A percentile compares a stretch with the other conserved stretches of the same genome.
Evolutionary conservation across 2,329 filamentous ascomycete species (phyloP).

Genomic region (Laburnicola sp.): DNA sequence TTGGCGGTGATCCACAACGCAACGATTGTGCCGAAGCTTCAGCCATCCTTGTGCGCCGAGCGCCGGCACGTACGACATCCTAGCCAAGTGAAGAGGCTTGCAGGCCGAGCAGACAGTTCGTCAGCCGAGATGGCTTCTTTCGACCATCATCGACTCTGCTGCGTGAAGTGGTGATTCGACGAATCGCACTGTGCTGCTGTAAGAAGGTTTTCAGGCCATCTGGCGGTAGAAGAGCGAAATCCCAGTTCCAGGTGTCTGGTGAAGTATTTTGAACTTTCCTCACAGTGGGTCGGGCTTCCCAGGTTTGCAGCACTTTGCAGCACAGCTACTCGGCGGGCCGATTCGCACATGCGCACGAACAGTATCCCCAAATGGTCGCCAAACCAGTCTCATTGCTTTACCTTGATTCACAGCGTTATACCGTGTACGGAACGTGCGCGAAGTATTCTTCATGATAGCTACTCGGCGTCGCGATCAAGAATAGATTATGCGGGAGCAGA

Average conservation of each 20-base stretch:
- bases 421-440: too few relatives aligned
- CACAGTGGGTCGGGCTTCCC: neutral
- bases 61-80: constrained; percentile 32
- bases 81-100: constrained; percentile 37
- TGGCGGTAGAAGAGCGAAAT: neutral
- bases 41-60: constrained; percentile 26
- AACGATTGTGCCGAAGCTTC: constrained; percentile 26
- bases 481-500: neutral
- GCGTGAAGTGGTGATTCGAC: neutral
- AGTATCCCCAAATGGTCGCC: too few relatives aligned
- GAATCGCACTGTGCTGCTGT: neutral
- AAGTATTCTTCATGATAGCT: neutral
- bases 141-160: constrained; percentile 18
- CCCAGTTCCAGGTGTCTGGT: too few relatives aligned
- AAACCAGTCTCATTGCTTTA: too few relatives aligned
- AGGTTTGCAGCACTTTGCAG: too few relatives aligned
- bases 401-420: too few relatives aligned
- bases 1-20: constrained; percentile 22
- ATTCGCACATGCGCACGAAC: too few relatives aligned
- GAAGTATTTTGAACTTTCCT: neutral
- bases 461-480: neutral
- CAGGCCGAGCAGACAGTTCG: constrained; percentile 25
- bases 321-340: too few relatives aligned
- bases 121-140: constrained; percentile 43
- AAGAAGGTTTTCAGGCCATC: neutral